Conservation (phyloP, 345 rosid genomes). For the Brassica juncea region DNA sequence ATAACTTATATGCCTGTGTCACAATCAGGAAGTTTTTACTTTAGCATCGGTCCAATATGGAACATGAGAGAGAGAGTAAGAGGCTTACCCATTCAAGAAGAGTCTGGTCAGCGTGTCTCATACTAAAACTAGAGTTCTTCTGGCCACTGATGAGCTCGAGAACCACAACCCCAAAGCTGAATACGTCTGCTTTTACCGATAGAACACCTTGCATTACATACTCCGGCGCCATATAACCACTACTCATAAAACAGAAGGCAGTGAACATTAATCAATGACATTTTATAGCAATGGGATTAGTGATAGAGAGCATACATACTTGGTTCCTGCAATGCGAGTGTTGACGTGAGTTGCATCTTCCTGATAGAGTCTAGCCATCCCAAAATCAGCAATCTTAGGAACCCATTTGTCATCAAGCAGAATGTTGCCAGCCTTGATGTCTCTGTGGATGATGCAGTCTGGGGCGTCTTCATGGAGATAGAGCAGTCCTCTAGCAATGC, state of each 20-base stretch:
- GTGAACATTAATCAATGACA: background rate
- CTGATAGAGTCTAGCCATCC: slow-evolving; percentile 97
- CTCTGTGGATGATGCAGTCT: slow-evolving; percentile 84
- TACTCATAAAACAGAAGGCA: slow-evolving; percentile 27
- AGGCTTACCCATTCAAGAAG: slow-evolving; percentile 88
- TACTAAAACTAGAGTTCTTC: slow-evolving; percentile 61
- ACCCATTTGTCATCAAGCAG: slow-evolving; percentile 91
- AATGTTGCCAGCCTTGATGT: slow-evolving; percentile 93
- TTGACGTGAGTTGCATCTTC: slow-evolving; percentile 88
- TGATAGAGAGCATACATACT: slow-evolving; percentile 63
- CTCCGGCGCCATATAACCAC: slow-evolving; percentile 99
- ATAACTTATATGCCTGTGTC: slow-evolving; percentile 69
- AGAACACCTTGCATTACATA: slow-evolving; percentile 82
- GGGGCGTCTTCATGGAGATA: slow-evolving; percentile 95
- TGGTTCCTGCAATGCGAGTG: slow-evolving; percentile 95
- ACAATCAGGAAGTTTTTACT: background rate
- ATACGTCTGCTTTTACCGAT: slow-evolving; percentile 85
- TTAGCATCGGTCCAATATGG: background rate
- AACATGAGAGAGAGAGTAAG: background rate
- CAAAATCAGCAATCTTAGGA: slow-evolving; percentile 98
- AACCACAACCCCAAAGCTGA: slow-evolving; percentile 94
- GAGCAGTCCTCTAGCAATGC: slow-evolving; percentile 85
- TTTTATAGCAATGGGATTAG: background rate
- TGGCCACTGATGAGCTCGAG: slow-evolving; percentile 85
- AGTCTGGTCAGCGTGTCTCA: slow-evolving; percentile 53